phyloP scores from a whole-genome alignment of 352 stramenopile species.

The Phytopythium mirpurense region DNA sequence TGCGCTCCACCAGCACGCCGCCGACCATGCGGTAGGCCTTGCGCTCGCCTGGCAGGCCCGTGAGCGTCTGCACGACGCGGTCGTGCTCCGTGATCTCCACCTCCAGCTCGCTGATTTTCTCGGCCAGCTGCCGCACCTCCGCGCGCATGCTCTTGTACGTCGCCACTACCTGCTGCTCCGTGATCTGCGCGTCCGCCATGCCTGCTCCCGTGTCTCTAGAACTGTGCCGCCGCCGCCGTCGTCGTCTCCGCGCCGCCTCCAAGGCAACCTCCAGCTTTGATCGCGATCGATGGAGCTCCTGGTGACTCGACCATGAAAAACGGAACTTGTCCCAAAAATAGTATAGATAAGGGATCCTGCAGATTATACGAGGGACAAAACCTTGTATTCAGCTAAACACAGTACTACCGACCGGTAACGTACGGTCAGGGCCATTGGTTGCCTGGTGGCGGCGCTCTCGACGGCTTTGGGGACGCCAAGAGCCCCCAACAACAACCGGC shows the following conservation, averaged over 20 bases:
- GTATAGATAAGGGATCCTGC: no score
- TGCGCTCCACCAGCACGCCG: conserved; percentile 95
- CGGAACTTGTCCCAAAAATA: background rate
- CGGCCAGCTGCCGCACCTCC: conserved; percentile 75
- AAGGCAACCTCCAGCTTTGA: background rate
- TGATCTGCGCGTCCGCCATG: conserved; percentile 56
- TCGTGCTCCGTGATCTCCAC: conserved; percentile 82
- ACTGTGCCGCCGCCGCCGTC: no score
- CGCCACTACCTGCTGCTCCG: conserved; percentile 81
- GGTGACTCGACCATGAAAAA: no score
- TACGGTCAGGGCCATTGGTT: conserved; percentile 84
- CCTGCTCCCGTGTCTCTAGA: background rate
- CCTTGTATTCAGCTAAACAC: background rate
- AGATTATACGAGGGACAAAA: no score
- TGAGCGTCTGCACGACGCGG: conserved; percentile 78
- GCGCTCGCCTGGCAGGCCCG: conserved; percentile 57
- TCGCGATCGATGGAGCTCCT: conserved; percentile 2
- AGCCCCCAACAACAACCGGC: no score
- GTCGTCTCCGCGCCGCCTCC: background rate
- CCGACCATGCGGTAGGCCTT: conserved; percentile 95
- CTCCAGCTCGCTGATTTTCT: conserved; percentile 85
- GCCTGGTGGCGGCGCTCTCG: background rate
- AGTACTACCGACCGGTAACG: conserved; percentile 60
- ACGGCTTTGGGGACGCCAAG: background rate
- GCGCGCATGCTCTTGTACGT: conserved; percentile 85